phyloP scores from a whole-genome alignment of 176 grass and related monocot species.

The Carex pumila region DNA sequence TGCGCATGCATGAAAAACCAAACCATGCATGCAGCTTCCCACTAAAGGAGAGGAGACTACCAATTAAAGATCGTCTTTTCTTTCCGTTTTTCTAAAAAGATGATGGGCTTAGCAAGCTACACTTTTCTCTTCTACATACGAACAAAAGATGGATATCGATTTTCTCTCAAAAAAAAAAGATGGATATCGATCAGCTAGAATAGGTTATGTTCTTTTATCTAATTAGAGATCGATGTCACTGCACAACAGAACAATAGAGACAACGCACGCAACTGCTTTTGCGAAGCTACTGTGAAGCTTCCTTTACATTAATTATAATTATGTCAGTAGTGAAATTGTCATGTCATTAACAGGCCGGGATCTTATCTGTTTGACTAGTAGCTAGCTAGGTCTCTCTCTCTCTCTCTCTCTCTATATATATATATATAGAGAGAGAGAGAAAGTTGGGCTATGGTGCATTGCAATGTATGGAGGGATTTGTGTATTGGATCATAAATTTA shows the following conservation, averaged over 20 bases:
- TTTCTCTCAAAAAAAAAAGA: too few species aligned
- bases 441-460: too few species aligned
- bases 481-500: too few species aligned
- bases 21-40: not conserved
- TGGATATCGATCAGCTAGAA: not conserved
- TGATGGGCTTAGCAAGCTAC: not conserved
- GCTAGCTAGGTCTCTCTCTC: too few species aligned
- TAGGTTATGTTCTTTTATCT: not conserved
- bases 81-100: conserved; percentile 10
- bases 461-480: too few species aligned
- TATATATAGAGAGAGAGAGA: too few species aligned
- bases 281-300: conserved; percentile 24
- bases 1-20: not conserved
- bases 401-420: too few species aligned
- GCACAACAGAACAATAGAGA: not conserved
- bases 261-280: not conserved
- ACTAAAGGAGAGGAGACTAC: not conserved
- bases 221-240: not conserved
- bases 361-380: not conserved
- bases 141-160: conserved; percentile 10
- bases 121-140: not conserved
- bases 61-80: conserved; percentile 3
- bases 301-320: conserved; percentile 1
- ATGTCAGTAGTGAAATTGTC: conserved; percentile 12
- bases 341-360: not conserved